These are phyloP conservation scores for Blastobotrys indianensis DNA, from an alignment of 1,139 yeast species.

Conservation along the genomic window DNA sequence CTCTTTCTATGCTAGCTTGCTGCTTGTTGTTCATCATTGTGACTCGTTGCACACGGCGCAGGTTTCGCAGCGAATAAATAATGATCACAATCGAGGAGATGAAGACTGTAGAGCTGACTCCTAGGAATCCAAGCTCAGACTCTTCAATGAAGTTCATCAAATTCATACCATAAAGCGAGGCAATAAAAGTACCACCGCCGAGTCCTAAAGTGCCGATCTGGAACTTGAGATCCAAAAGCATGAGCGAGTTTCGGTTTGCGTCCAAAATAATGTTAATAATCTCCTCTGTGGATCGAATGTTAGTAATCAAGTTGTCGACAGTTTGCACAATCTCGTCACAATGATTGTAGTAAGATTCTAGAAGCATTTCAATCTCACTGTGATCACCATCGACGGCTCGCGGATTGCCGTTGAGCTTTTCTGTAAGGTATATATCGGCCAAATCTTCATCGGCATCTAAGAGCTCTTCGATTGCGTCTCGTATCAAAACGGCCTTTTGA, in stretches of 20 bases:
- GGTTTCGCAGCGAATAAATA: slow-evolving; percentile 38
- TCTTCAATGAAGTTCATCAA: slow-evolving; percentile 87
- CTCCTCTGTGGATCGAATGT: slow-evolving; percentile 91
- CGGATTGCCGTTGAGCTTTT: slow-evolving; percentile 34
- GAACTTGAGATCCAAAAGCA: slow-evolving; percentile 83
- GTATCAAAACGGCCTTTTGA: slow-evolving; percentile 75
- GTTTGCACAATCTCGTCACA: slow-evolving; percentile 96
- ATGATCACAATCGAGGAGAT: slow-evolving; percentile 39
- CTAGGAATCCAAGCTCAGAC: slow-evolving; percentile 56
- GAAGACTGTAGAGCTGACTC: slow-evolving; percentile 48
- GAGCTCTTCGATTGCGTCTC: slow-evolving; percentile 81
- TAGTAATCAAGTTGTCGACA: slow-evolving; percentile 74
- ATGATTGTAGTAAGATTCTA: slow-evolving; percentile 90
- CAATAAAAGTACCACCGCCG: slow-evolving; percentile 74
- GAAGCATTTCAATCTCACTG: slow-evolving; percentile 79
- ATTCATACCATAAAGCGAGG: slow-evolving; percentile 96
- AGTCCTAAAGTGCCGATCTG: slow-evolving; percentile 86
- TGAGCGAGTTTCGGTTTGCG: slow-evolving; percentile 88
- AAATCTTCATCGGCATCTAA: slow-evolving; percentile 90
- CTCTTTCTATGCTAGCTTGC: neutral
- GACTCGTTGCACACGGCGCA: slow-evolving; percentile 53
- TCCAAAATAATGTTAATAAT: slow-evolving; percentile 91
- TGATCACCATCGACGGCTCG: slow-evolving; percentile 43
- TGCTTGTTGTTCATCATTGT: slow-evolving; percentile 47
- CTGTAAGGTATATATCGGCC: slow-evolving; percentile 74